Conservation (phyloP, 2,329 filamentous ascomycete genomes). For the Acrodontium crateriforme region DNA sequence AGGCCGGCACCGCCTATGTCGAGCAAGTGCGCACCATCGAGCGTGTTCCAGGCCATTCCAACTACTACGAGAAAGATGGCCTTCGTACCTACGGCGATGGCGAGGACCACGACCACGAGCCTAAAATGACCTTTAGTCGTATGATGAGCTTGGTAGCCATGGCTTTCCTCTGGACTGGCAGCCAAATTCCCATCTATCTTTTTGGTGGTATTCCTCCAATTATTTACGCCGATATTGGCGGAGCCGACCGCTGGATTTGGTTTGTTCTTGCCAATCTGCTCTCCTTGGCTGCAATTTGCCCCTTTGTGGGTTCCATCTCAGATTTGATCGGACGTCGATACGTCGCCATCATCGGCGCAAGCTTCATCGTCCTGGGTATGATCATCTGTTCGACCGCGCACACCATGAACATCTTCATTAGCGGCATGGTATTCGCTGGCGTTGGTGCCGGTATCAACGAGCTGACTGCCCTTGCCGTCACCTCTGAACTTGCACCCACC, state of each 20-base stretch:
- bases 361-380: conserved; percentile 43
- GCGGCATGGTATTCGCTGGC: conserved; percentile 48
- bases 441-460: conserved; percentile 55
- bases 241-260: not conserved
- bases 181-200: conserved; percentile 42
- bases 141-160: conserved; percentile 44
- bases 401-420: conserved; percentile 47
- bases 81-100: conserved; percentile 34
- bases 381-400: conserved; percentile 44
- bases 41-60: conserved; percentile 22
- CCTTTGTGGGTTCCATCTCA: conserved; percentile 52
- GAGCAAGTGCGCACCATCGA: conserved; percentile 26
- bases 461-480: conserved; percentile 53
- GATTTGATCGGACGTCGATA: conserved; percentile 49
- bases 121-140: conserved; percentile 33
- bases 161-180: conserved; percentile 48
- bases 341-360: conserved; percentile 42
- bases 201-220: conserved; percentile 28
- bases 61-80: conserved; percentile 35
- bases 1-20: conserved; percentile 13
- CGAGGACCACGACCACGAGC: conserved; percentile 28
- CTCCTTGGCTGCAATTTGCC: conserved; percentile 41
- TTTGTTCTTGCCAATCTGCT: conserved; percentile 34
- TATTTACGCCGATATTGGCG: conserved; percentile 44
- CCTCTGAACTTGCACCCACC: conserved; percentile 53